These are phyloP conservation scores for Penicillium sp. DNA, from an alignment of 2,329 filamentous ascomycete genomes.

Conservation along the genomic window DNA sequence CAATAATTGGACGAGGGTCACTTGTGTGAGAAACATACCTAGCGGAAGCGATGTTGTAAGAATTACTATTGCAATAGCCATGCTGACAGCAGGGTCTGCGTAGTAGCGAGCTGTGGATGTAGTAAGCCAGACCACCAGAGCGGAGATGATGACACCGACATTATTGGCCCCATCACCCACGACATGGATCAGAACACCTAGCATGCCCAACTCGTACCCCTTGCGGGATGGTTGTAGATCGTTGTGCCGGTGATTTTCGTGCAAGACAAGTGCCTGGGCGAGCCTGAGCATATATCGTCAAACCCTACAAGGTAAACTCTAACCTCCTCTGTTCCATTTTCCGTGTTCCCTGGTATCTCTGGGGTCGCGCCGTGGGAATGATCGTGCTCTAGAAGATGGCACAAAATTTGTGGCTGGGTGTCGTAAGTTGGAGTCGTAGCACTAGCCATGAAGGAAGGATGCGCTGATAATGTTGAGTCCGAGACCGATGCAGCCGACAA, in stretches of 20 bases:
- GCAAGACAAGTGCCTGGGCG: background rate
- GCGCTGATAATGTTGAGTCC: background rate
- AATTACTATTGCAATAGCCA: conserved; percentile 3
- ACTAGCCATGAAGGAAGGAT: background rate
- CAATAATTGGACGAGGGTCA: background rate
- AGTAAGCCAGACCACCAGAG: conserved; percentile 66
- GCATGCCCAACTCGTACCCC: conserved; percentile 44
- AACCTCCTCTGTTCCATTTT: background rate
- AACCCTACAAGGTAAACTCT: background rate
- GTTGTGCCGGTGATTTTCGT: background rate
- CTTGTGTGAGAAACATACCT: background rate
- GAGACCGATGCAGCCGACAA: background rate
- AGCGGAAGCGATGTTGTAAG: background rate
- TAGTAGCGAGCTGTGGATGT: conserved; percentile 4
- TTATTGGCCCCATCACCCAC: conserved; percentile 73
- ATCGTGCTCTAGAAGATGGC: background rate
- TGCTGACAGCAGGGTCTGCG: conserved; percentile 7
- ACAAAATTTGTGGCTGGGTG: background rate
- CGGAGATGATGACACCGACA: conserved; percentile 70
- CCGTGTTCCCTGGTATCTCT: background rate
- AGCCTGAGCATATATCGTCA: background rate
- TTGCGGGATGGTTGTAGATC: background rate
- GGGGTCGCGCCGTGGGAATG: background rate
- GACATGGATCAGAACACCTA: conserved; percentile 69
- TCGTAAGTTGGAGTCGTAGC: background rate